Conservation (phyloP, 495 filamentous ascomycete genomes). For the Sabuloglossum arenarium region DNA sequence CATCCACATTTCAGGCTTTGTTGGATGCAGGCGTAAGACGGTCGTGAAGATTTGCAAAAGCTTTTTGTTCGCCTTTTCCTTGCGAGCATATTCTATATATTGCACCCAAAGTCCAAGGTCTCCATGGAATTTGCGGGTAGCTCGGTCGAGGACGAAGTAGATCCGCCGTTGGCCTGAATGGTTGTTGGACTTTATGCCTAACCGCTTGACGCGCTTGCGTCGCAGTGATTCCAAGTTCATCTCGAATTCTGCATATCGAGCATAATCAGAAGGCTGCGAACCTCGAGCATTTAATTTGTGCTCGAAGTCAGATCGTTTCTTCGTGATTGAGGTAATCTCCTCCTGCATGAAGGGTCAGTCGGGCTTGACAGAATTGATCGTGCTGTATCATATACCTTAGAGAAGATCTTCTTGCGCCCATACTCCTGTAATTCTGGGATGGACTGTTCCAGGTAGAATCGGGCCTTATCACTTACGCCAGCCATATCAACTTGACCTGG, state of each 20-base stretch:
- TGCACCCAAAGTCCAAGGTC: conserved; percentile 75
- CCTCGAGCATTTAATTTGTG: conserved; percentile 71
- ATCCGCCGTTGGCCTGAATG: conserved; percentile 60
- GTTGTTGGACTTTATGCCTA: conserved; percentile 42
- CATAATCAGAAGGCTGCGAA: conserved; percentile 52
- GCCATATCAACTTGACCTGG: conserved; percentile 32
- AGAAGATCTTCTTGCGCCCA: conserved; percentile 74
- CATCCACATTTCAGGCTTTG: conserved; percentile 69
- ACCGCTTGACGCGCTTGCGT: conserved; percentile 56
- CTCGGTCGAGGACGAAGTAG: conserved; percentile 75
- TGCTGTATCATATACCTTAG: conserved; percentile 27
- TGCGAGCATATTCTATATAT: conserved; percentile 63
- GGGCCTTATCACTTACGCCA: conserved; percentile 73
- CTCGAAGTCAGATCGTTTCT: conserved; percentile 83
- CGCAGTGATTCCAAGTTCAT: conserved; percentile 71
- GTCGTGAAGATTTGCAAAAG: conserved; percentile 55
- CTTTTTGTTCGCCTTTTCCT: conserved; percentile 59
- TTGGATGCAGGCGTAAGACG: conserved; percentile 65
- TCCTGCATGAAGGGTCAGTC: conserved; percentile 28
- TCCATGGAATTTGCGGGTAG: conserved; percentile 66
- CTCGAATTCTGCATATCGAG: conserved; percentile 77
- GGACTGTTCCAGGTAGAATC: conserved; percentile 79
- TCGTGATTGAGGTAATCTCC: conserved; percentile 70
- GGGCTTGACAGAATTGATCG: background rate
- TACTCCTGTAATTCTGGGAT: conserved; percentile 81